A percentile compares a stretch with the other conserved stretches of the same genome.
These are phyloP conservation scores for Tetraselmis striata DNA, from an alignment of 139 green algal species.

Conservation along the genomic window DNA sequence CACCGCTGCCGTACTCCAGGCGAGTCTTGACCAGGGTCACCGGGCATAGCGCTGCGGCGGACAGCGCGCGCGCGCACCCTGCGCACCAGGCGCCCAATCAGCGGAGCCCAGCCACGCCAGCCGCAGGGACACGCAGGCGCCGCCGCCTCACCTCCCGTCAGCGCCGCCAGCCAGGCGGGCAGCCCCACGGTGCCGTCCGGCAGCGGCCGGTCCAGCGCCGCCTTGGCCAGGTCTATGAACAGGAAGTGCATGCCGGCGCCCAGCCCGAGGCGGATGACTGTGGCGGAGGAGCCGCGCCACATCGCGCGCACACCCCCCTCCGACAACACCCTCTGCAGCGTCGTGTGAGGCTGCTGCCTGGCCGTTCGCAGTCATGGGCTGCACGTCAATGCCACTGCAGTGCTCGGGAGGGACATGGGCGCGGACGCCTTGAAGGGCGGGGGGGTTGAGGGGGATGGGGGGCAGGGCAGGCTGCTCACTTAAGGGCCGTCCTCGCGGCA, in stretches of 20 bases:
- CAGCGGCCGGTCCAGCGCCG: background rate
- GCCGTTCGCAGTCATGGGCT: too few species aligned
- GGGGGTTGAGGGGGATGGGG: background rate
- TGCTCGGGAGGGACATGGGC: too few species aligned
- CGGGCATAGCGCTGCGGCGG: slow-evolving; percentile 71
- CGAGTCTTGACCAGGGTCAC: slow-evolving; percentile 93
- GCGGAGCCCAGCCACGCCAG: too few species aligned
- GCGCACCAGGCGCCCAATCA: slow-evolving; percentile 9
- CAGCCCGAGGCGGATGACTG: slow-evolving; percentile 60
- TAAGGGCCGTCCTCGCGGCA: slow-evolving; percentile 15
- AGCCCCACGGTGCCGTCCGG: slow-evolving; percentile 1
- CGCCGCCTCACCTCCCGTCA: background rate
- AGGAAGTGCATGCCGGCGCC: slow-evolving; percentile 75
- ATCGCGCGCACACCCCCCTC: slow-evolving; percentile 45
- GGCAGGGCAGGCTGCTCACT: background rate
- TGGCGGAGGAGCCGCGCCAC: slow-evolving; percentile 67
- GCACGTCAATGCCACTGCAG: too few species aligned
- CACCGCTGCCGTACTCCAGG: slow-evolving; percentile 75
- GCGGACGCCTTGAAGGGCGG: too few species aligned
- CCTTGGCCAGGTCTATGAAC: slow-evolving; percentile 36
- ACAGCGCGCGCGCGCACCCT: slow-evolving; percentile 62
- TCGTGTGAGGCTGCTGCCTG: slow-evolving; percentile 13
- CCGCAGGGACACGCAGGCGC: too few species aligned
- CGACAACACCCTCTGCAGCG: slow-evolving; percentile 31
- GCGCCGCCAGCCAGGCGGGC: background rate